Evolutionary conservation across 306 rosid species (phyloP).

Genomic region (Amphicarpaea edgeworthii): DNA sequence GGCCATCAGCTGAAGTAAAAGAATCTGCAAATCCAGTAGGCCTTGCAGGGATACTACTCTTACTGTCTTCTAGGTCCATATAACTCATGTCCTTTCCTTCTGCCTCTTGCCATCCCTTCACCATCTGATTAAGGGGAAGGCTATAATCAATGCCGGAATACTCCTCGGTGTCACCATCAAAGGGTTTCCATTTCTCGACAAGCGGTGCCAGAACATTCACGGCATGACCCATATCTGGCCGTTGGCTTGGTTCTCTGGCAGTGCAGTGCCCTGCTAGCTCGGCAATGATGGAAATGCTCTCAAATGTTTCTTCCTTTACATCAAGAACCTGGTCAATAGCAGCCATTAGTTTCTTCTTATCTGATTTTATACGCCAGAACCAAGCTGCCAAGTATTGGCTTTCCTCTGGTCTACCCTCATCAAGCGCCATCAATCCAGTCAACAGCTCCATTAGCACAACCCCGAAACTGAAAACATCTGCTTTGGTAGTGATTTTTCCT

Average conservation of each 20-base stretch:
- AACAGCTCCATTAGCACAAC: conserved; percentile 95
- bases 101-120: conserved; percentile 97
- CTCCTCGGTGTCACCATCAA: conserved; percentile 76
- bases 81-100: conserved; percentile 85
- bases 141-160: conserved; percentile 91
- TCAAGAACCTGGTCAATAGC: conserved; percentile 82
- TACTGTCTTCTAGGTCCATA: conserved; percentile 79
- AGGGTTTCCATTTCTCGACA: conserved; percentile 95
- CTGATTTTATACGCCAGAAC: conserved; percentile 96
- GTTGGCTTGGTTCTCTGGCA: conserved; percentile 87
- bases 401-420: conserved; percentile 88
- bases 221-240: conserved; percentile 98
- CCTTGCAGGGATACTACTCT: conserved; percentile 94
- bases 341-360: conserved; percentile 78
- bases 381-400: conserved; percentile 92
- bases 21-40: conserved; percentile 97
- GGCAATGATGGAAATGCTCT: conserved; percentile 66
- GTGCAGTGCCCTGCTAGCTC: conserved; percentile 99
- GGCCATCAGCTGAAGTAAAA: conserved; percentile 94
- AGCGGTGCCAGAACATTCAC: conserved; percentile 87
- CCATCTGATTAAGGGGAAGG: conserved; percentile 96
- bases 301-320: conserved; percentile 75
- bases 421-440: conserved; percentile 96
- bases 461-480: conserved; percentile 97
- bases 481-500: conserved; percentile 97